phyloP scores from a whole-genome alignment of 257 asterid genomes.

The Scutellaria galericulata region DNA sequence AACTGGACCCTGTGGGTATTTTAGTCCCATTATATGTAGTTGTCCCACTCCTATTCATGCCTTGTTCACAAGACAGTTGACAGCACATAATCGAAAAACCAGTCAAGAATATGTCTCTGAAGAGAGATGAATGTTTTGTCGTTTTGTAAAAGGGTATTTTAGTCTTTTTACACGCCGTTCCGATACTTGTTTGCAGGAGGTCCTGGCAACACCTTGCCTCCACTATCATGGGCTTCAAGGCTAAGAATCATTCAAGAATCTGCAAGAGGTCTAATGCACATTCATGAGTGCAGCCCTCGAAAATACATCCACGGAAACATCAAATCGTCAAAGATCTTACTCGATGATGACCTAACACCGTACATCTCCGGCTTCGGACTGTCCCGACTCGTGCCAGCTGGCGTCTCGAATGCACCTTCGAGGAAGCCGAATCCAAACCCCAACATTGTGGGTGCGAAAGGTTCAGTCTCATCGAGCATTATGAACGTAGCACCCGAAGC shows the following conservation, averaged over 20 bases:
- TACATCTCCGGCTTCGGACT: slow-evolving; percentile 83
- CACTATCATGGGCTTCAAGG: slow-evolving; percentile 74
- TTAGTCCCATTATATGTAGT: background rate
- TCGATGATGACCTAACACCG: slow-evolving; percentile 79
- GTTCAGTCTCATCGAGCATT: slow-evolving; percentile 39
- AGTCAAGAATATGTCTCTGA: too few relatives aligned
- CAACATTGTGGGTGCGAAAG: slow-evolving; percentile 38
- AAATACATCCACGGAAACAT: slow-evolving; percentile 78
- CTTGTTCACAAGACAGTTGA: background rate
- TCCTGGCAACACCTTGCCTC: slow-evolving; percentile 57
- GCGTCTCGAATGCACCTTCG: slow-evolving; percentile 45
- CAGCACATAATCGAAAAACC: background rate
- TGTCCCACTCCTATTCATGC: background rate
- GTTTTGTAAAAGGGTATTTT: too few relatives aligned
- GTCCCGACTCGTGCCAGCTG: slow-evolving; percentile 56
- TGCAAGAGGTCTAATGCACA: slow-evolving; percentile 71
- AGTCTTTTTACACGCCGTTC: background rate
- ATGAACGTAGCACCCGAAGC: slow-evolving; percentile 72
- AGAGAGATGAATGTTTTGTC: too few relatives aligned
- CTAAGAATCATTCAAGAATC: slow-evolving; percentile 70
- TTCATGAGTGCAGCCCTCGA: slow-evolving; percentile 84
- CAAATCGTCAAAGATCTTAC: slow-evolving; percentile 83
- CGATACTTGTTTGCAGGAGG: slow-evolving; percentile 54
- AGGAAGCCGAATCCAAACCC: slow-evolving; percentile 47
- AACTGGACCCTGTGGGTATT: background rate